Conservation (phyloP, 2,329 filamentous ascomycete genomes). For the Metarhizium humberi region DNA sequence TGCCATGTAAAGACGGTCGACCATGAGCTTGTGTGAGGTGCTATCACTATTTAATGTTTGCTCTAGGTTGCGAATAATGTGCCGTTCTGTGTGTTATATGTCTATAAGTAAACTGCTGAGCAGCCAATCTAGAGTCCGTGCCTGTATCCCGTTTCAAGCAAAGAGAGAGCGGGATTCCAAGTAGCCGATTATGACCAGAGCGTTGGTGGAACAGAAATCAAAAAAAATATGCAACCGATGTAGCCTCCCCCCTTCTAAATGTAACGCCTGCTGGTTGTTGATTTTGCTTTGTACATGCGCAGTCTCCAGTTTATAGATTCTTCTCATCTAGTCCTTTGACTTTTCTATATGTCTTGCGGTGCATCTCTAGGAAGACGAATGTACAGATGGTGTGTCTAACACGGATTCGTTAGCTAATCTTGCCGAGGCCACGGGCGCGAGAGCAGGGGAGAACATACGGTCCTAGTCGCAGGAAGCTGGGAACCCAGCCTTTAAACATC, state of each 20-base stretch:
- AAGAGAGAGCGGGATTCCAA: not conserved
- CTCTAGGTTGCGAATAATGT: too few species aligned
- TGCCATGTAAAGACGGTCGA: not conserved
- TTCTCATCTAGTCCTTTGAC: constrained; percentile 29
- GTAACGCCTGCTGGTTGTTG: not conserved
- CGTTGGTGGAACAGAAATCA: not conserved
- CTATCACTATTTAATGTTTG: too few species aligned
- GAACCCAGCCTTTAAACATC: constrained; percentile 89
- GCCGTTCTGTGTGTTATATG: not conserved
- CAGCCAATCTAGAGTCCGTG: not conserved
- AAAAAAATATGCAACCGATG: not conserved
- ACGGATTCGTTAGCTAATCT: not conserved
- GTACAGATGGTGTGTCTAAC: constrained; percentile 74
- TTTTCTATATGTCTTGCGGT: constrained; percentile 66
- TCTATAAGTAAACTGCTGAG: not conserved
- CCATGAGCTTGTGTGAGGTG: not conserved
- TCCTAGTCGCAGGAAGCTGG: constrained; percentile 58
- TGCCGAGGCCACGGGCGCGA: not conserved
- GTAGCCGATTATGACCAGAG: not conserved
- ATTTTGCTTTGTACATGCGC: constrained; percentile 3
- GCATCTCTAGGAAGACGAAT: constrained; percentile 78
- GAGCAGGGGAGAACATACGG: constrained; percentile 36
- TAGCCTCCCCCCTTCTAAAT: constrained; percentile 2
- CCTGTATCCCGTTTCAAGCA: not conserved
- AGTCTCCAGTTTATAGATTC: constrained; percentile 13